Conservation (phyloP, 371 early-diverging fungal species). For the Apophysomyces variabilis region DNA sequence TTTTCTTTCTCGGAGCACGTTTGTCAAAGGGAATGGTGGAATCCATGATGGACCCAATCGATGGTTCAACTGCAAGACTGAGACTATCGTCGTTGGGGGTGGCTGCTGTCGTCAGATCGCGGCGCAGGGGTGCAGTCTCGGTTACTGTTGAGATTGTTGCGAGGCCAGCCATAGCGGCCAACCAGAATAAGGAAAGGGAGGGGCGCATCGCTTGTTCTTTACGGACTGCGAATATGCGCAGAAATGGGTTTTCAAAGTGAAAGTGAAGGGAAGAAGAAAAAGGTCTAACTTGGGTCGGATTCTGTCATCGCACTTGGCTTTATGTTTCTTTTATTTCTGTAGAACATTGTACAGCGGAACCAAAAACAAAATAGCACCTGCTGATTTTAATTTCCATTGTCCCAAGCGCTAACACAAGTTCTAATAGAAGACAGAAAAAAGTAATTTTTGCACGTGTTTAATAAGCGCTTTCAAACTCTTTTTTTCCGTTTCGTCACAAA, state of each 20-base stretch:
- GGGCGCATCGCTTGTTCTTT: neutral
- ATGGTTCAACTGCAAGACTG: neutral
- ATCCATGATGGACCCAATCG: neutral
- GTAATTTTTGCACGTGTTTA: slow-evolving; percentile 8
- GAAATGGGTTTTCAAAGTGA: neutral
- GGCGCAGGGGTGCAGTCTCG: neutral
- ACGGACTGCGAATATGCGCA: slow-evolving; percentile 10
- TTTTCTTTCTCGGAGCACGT: neutral
- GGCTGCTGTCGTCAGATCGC: neutral
- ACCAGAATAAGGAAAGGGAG: slow-evolving; percentile 13
- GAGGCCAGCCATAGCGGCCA: slow-evolving; percentile 20
- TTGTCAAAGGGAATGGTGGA: neutral
- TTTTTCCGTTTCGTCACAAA: neutral
- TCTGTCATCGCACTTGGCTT: neutral
- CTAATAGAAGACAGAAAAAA: neutral
- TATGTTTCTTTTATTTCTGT: slow-evolving; percentile 6
- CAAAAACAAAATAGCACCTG: neutral
- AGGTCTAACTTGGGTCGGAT: neutral
- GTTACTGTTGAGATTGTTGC: slow-evolving; percentile 13
- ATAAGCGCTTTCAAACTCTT: neutral
- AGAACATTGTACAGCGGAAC: neutral
- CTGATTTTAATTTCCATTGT: neutral
- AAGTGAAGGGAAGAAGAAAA: slow-evolving; percentile 8
- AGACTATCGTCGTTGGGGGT: neutral
- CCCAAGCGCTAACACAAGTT: too few species aligned